Base-by-base conservation (phyloP, 164 flowering plant genomes). In the Umbilicus rupestris region DNA sequence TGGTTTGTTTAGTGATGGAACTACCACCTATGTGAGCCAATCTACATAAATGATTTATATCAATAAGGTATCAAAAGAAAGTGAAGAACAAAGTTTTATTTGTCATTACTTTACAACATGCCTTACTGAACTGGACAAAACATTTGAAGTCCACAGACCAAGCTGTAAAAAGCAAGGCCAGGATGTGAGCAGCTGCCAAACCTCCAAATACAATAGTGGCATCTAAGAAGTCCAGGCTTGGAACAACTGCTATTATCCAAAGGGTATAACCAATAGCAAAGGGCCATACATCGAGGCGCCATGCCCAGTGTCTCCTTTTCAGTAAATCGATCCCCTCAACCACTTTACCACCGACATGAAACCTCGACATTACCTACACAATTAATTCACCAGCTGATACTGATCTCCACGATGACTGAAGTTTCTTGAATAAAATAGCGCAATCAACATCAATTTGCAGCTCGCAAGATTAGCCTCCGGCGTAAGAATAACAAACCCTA, bases 111-210 rank as follows among this genome's bases (percentile, higher is more conserved):
- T 11, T 26, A 14, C 29, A 1, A 14, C 66, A 39, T 74, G 90
- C 96, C 97, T 88, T 91, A 17, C 78, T 79, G 57, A 76, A 94
- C 69, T 84, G 87, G 31, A 85, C 82, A 71, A 94, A 79, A 68
- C 93, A 89, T 66, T 78, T 81, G 78, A 94, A 94, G 71, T 89
- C 96, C 55, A 94, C 96, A 0, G 95, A 89, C 98, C 98, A 94
- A 64, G 79, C 90, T 2, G 95, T 91, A 81, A 94, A 91, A 42
- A 94, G 95, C 72, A 76, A 75, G 52, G 83, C 87, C 39, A 94
- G 78, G 45, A 88, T 74, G 52, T 94, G 97, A 70, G 77, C 10
- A 31, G 77, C 80, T 0, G 68, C 69, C 39, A 94, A 47, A 11
- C 79, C 89, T 19, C 90, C 95, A 42, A 91, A 73, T 70, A 89